Percentiles rank a stretch among this genome's conserved stretches.
Conservation (phyloP, 2,329 filamentous ascomycete genomes). For the Tolypocladium capitatum region DNA sequence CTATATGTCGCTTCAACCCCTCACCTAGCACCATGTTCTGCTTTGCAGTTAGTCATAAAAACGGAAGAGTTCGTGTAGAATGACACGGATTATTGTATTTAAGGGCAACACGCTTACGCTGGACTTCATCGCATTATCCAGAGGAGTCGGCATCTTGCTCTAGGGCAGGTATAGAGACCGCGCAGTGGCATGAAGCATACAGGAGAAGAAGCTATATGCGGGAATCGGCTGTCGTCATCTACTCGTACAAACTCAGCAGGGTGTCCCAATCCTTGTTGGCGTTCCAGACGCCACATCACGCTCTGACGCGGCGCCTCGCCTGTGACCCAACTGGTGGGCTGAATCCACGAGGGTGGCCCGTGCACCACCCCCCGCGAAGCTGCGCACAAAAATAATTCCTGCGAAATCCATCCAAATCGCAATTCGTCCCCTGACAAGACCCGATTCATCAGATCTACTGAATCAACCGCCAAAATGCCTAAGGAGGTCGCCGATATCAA, state of each 20-base stretch:
- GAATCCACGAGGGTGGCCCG: constrained; percentile 7
- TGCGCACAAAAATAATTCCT: constrained; percentile 15
- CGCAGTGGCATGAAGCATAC: background rate
- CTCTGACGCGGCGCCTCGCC: background rate
- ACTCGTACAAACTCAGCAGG: background rate
- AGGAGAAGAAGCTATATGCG: background rate
- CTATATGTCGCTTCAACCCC: background rate
- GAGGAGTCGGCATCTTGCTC: constrained; percentile 49
- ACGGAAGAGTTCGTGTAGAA: background rate
- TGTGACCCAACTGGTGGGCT: background rate
- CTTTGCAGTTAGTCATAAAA: background rate
- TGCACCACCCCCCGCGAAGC: constrained; percentile 11
- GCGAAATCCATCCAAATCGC: constrained; percentile 9
- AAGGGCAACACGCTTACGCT: constrained; percentile 33
- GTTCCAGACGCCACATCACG: background rate
- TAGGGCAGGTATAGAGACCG: background rate
- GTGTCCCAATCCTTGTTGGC: background rate
- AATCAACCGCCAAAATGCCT: constrained; percentile 72
- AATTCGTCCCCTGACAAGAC: constrained; percentile 6
- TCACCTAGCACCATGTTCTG: constrained; percentile 61
- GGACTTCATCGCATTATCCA: constrained; percentile 57
- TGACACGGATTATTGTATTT: background rate
- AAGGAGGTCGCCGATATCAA: constrained; percentile 98
- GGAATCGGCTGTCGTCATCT: background rate
- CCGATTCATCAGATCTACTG: constrained; percentile 12